Evolutionary conservation across 768 basidiomycete genomes (phyloP).

Genomic region (Chalciporus piperatus): DNA sequence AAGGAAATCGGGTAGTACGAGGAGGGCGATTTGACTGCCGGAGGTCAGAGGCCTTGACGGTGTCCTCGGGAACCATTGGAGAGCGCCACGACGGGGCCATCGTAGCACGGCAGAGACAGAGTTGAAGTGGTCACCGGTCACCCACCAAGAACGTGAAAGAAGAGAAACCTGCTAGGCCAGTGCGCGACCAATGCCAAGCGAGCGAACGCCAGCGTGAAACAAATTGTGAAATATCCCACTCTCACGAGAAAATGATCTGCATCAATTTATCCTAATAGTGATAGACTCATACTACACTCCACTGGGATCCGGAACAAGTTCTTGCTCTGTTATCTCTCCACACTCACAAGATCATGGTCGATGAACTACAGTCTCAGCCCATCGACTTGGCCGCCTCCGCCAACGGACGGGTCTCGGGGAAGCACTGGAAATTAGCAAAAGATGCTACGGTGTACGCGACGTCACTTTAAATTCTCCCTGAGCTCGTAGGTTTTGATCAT

Average conservation of each 20-base stretch:
- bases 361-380: neutral
- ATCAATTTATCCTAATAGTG: no score
- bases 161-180: no score
- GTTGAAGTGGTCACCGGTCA: no score
- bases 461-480: neutral
- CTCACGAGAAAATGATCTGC: no score
- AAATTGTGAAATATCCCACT: no score
- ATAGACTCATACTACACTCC: no score
- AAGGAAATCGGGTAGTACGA: conserved; percentile 47
- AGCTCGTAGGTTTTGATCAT: conserved; percentile 2
- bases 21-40: conserved; percentile 40
- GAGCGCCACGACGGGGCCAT: conserved; percentile 45
- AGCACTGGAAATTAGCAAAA: conserved; percentile 60
- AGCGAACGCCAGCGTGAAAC: no score
- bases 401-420: conserved; percentile 66
- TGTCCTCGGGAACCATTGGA: conserved; percentile 40
- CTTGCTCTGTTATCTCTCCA: no score
- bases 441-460: conserved; percentile 47
- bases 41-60: conserved; percentile 51
- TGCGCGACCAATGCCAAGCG: no score
- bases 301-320: no score
- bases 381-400: conserved; percentile 53
- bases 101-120: conserved; percentile 3
- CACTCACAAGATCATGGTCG: no score
- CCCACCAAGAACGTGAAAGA: no score